Evolutionary conservation across 2,329 filamentous ascomycete species (phyloP), one percentile per base, ranked within the genome.

Genomic region (Aphanocladium album): DNA sequence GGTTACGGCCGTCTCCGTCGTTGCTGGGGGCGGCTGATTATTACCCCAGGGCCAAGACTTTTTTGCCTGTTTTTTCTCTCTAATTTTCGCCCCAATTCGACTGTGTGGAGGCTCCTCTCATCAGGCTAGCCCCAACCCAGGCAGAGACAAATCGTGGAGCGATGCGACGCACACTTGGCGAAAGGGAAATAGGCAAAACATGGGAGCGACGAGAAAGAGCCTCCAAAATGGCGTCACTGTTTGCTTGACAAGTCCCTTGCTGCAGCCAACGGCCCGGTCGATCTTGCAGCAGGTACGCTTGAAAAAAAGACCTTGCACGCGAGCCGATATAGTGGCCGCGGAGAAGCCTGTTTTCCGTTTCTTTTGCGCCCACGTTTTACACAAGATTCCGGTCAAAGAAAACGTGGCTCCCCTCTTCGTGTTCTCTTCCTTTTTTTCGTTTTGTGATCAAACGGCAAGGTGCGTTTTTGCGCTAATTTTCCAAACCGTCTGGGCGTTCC

Each of bases 101-200:
- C n/a, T 17, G 12, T 47, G 54, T 19, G 43, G 54, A 57, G 54
- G 53, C n/a, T 17, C 30, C n/a, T 17, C 30, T 30, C 30, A 30
- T 30, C 30, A 30, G 30, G 39, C 45, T 43, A 58, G n/a, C 35
- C 56, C 46, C 56, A 43, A 41, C 35, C 55, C 17, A 58, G 45
- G n/a, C 14, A 37, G 19, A 25, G 27, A 17, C 46, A 58, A 33
- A 30, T 51, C 56, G 56, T 33, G 56, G 56, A 58, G 56, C 46
- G 35, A 57, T 50, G 7, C 54, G 30, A 47, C 43, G 41, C 41
- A 17, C 39, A 23, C 35, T 19, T 21, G n/a, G 33, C 5, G 6
- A n/a, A 6, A 1, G 11, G n/a, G 5, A 14, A 11, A 39, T 8
- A 12, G n/a, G 30, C 3, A 33, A 0, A 16, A 14, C 2, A 8